A percentile compares a stretch with the other conserved stretches of the same genome.
These are phyloP conservation scores for Euphorbia lathyris DNA, from an alignment of 345 rosid genomes.

Conservation along the genomic window DNA sequence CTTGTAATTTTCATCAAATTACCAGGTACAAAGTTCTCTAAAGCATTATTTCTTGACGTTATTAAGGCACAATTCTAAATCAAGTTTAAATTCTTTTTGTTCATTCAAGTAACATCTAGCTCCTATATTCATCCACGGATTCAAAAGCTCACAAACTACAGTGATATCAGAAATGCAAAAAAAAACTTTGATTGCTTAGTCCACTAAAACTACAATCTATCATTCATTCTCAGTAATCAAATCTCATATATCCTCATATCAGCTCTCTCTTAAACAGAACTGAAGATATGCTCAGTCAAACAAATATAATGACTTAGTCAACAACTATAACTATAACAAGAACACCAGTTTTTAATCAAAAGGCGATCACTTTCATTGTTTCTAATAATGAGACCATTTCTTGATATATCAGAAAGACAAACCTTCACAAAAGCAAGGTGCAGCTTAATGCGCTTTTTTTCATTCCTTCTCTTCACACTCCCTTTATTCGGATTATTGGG, in stretches of 20 bases:
- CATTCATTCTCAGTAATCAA: not conserved
- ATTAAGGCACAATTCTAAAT: not conserved
- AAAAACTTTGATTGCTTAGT: no score
- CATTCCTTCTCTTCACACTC: constrained; percentile 70
- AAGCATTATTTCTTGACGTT: no score
- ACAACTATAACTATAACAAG: not conserved
- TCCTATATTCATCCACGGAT: not conserved
- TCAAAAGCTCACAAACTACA: not conserved
- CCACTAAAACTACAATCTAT: not conserved
- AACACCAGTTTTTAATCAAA: not conserved
- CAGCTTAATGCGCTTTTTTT: constrained; percentile 67
- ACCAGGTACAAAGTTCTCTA: no score
- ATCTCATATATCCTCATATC: not conserved
- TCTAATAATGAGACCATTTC: no score
- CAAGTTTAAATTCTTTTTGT: not conserved
- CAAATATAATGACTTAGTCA: not conserved
- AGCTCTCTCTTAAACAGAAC: no score
- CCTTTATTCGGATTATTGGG: constrained; percentile 81
- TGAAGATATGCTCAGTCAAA: not conserved
- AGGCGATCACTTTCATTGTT: no score
- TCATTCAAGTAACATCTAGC: not conserved
- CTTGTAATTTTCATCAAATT: not conserved
- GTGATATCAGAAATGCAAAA: not conserved
- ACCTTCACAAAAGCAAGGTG: constrained; percentile 52
- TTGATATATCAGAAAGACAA: not conserved